Evolutionary conservation across 1,284 basidiomycete genomes (phyloP).

Genomic region (Fomitopsis schrenkii): DNA sequence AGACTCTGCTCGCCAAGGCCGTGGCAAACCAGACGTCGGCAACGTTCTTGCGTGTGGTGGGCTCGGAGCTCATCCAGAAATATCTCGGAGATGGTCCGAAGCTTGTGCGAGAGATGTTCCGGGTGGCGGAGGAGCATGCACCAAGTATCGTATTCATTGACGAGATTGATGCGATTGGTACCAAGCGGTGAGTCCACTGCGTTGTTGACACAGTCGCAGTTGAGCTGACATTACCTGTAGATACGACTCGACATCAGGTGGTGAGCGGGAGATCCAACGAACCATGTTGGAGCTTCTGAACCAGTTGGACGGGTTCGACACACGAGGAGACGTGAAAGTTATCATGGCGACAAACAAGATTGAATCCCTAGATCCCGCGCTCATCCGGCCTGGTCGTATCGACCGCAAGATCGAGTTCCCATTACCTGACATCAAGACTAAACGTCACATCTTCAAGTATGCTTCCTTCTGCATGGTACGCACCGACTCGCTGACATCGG

Average conservation of each 20-base stretch:
- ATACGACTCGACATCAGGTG: constrained; percentile 95
- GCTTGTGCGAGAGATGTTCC: constrained; percentile 95
- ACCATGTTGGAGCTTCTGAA: constrained; percentile 99
- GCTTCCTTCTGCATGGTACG: constrained; percentile 9
- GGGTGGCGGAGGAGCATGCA: constrained; percentile 95
- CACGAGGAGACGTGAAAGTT: constrained; percentile 98
- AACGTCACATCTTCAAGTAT: constrained; percentile 95
- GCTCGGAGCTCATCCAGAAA: constrained; percentile 98
- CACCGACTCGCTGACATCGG: background rate
- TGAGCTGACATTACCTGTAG: constrained; percentile 31
- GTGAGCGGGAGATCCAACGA: constrained; percentile 97
- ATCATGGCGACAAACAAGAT: constrained; percentile 95
- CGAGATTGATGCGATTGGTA: constrained; percentile 98
- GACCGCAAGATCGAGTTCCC: constrained; percentile 99
- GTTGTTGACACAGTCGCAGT: background rate
- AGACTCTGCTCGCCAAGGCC: constrained; percentile 96
- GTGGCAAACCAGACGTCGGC: constrained; percentile 99
- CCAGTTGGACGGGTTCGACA: constrained; percentile 98
- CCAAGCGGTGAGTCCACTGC: constrained; percentile 73
- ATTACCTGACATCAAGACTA: constrained; percentile 92
- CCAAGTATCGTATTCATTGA: constrained; percentile 99
- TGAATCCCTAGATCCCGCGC: constrained; percentile 94
- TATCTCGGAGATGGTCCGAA: constrained; percentile 99
- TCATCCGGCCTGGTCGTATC: constrained; percentile 97
- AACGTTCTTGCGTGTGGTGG: constrained; percentile 97